Percentiles rank a stretch among this genome's conserved stretches.
phyloP scores from a whole-genome alignment of 2,329 filamentous ascomycete genomes.

The Aspergillus sp. region DNA sequence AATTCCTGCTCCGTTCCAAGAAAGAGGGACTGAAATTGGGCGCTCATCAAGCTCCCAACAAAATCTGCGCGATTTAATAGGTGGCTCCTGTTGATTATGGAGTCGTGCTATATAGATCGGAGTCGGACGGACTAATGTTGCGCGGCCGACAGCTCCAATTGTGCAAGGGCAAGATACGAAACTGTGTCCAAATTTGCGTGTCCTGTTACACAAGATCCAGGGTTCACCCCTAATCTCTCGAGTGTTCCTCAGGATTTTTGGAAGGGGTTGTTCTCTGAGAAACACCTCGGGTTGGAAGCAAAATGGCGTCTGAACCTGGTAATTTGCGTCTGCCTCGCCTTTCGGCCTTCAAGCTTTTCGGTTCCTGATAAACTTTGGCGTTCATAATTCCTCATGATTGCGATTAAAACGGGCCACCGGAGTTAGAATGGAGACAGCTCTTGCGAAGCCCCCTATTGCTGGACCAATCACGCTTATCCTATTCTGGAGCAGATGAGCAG shows the following conservation, averaged over 20 bases:
- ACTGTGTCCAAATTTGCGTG: background rate
- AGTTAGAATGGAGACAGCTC: background rate
- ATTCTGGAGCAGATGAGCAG: slow-evolving; percentile 15
- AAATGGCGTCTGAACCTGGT: background rate
- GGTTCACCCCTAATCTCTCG: background rate
- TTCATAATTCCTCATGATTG: background rate
- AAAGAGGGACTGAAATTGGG: background rate
- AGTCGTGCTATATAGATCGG: background rate
- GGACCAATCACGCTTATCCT: slow-evolving; percentile 19
- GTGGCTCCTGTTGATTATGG: background rate
- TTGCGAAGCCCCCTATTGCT: background rate
- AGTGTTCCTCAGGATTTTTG: background rate
- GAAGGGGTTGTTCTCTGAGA: background rate
- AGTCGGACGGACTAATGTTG: background rate
- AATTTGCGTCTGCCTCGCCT: background rate
- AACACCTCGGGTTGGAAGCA: background rate
- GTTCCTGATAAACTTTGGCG: background rate
- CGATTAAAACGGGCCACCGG: background rate
- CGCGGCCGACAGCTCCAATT: background rate
- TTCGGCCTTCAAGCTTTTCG: slow-evolving; percentile 1
- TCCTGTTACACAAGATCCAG: background rate
- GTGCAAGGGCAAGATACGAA: background rate
- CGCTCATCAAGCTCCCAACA: background rate
- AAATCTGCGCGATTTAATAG: slow-evolving; percentile 2
- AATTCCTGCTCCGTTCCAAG: background rate